Evolutionary conservation across 768 basidiomycete genomes (phyloP), one percentile per base, ranked within the genome.

Genomic region (Termitomyces bulborhizus): DNA sequence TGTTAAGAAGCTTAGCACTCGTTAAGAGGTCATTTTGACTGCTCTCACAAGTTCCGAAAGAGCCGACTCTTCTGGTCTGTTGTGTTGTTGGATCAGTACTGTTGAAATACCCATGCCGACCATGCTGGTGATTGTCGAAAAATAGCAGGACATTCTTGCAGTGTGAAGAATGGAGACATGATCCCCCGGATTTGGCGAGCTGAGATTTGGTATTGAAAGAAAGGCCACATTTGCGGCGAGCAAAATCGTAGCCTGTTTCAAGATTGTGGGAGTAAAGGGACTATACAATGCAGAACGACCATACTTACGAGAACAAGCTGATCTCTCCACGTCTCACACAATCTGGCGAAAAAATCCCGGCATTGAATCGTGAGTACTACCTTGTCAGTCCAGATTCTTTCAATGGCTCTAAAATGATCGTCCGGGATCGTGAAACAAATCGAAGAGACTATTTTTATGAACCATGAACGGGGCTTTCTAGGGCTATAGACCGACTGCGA

Each of bases 161-260:
- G 15, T 32, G 24, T 32, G n/a, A 6, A 43, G 52, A 37, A 1
- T 0, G 2, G 44, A 39, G 8, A 45, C 29, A 3, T 1, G 15
- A n/a, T 11, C 39, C 6, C 11, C 43, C 16, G n/a, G 13, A 8
- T 15, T 24, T 24, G 27, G 26, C 21, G n/a, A 24, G 29, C 42
- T 53, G 44, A 53, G 44, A 27, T 42, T 37, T n/a, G 52, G 36
- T 11, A 53, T 53, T 9, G 52, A 46, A 16, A 46, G 51, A 44
- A 52, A 52, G 16, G 41, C 29, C 31, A 52, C 51, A 44, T 46
- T 46, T 12, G 44, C 52, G n/a, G 45, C 29, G 21, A 53, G 52
- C 5, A 53, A 1, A 32, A 46, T 46, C 2, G 44, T 46, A n/a
- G 45, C 31, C 45, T 46, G 13, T 9, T 31, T n/a, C 16, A 16